Conservation (phyloP, 768 basidiomycete genomes). For the Mycena filopes region DNA sequence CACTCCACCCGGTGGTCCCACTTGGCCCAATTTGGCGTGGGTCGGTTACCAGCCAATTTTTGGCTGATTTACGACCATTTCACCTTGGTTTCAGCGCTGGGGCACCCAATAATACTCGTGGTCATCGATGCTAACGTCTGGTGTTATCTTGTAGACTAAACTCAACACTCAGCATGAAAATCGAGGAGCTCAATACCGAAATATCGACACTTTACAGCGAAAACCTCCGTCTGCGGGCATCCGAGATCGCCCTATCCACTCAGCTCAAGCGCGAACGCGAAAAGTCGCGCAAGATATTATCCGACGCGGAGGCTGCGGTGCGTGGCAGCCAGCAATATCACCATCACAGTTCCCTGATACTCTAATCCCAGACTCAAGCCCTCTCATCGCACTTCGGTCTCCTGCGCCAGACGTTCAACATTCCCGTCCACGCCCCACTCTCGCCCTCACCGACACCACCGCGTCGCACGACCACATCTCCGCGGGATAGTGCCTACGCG, state of each 20-base stretch:
- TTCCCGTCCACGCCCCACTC: slow-evolving; percentile 37
- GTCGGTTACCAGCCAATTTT: background rate
- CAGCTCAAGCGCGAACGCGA: slow-evolving; percentile 86
- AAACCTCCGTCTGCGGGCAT: slow-evolving; percentile 83
- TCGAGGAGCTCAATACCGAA: slow-evolving; percentile 86
- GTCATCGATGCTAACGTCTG: background rate
- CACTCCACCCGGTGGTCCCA: background rate
- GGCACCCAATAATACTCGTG: background rate
- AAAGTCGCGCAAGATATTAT: slow-evolving; percentile 76
- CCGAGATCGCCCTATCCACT: slow-evolving; percentile 78
- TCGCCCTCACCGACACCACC: slow-evolving; percentile 31
- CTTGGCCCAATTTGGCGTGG: slow-evolving; percentile 1
- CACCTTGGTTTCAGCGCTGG: background rate
- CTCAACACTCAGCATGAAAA: slow-evolving; percentile 83
- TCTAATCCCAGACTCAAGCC: slow-evolving; percentile 56
- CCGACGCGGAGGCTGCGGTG: slow-evolving; percentile 82
- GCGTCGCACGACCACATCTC: slow-evolving; percentile 23
- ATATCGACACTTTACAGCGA: slow-evolving; percentile 85
- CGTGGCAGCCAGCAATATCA: slow-evolving; percentile 35
- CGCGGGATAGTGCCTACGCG: slow-evolving; percentile 37
- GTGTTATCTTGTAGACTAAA: slow-evolving; percentile 67
- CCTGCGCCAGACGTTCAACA: slow-evolving; percentile 71
- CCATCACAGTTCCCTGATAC: slow-evolving; percentile 25
- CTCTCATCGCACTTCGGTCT: slow-evolving; percentile 73
- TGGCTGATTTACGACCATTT: slow-evolving; percentile 9